Evolutionary conservation across 2,329 filamentous ascomycete species (phyloP), one percentile per base, ranked within the genome.

Genomic region (Alternaria sp.): DNA sequence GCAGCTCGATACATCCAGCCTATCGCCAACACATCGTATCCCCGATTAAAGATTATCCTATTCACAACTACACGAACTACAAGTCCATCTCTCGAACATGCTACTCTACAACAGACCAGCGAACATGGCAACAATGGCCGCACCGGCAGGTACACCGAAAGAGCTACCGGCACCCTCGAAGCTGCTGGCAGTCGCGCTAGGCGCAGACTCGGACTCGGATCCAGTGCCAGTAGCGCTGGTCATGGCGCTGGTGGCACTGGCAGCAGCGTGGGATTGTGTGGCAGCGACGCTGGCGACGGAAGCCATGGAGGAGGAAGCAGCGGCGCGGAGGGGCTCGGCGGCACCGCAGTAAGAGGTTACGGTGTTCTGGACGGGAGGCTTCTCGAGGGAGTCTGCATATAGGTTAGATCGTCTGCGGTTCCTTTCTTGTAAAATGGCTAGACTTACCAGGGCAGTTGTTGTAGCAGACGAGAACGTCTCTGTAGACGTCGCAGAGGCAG

Each of bases 401-500:
- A 2, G 4, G 25, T 50, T 50, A 50, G 23, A 8, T 11, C 11
- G 7, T 28, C 25, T 12, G 9, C 5, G 6, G 23, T 11, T 49
- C 2, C 2, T 13, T 8, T 28, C 9, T 9, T 15, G n/a, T 50
- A 2, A 5, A 19, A 3, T 17, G 5, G 2, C 6, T 17, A 4
- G n/a, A 40, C 30, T 23, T 25, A 52, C 49, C 49, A 56, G 88
- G 87, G 81, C 89, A 90, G 82, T 88, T 88, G 82, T 86, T 86
- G 81, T 88, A 90, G 85, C 88, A 90, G 30, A 83, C 86, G 67
- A 86, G 69, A 36, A 87, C 80, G 57, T 86, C 82, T 40, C 74
- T 83, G 76, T 85, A 86, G 69, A 86, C 83, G 54, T 83, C 80
- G 79, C 88, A 90, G 28, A 89, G 81, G 79, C 88, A 90, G 70